Conservation (phyloP, 23 red algal genomes). For the Gracilariopsis chorda region DNA sequence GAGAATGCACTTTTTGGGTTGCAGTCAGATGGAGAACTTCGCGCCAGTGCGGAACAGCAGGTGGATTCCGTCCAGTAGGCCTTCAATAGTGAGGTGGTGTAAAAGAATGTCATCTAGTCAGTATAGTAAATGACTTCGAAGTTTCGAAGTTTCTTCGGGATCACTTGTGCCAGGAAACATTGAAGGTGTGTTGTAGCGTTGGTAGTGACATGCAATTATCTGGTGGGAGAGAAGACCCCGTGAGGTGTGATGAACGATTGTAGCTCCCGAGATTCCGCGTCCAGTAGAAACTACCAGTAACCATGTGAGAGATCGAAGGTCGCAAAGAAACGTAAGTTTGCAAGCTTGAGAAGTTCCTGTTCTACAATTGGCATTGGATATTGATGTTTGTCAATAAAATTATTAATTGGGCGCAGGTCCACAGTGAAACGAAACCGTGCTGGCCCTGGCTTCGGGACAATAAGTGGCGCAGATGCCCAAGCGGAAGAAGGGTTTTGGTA, state of each 20-base stretch:
- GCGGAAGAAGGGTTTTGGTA: not conserved
- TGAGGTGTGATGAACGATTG: not conserved
- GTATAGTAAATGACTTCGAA: not conserved
- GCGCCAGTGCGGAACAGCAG: too few relatives aligned
- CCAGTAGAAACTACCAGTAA: not conserved
- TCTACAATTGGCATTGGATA: not conserved
- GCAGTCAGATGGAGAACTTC: too few relatives aligned
- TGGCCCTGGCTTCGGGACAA: constrained; percentile 7
- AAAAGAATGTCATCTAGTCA: not conserved
- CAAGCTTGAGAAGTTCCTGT: not conserved
- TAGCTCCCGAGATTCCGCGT: not conserved
- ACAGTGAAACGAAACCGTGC: constrained; percentile 9
- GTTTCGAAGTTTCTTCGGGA: not conserved
- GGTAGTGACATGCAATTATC: not conserved
- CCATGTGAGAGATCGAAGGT: not conserved
- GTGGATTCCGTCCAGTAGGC: not conserved
- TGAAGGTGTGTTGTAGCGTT: not conserved
- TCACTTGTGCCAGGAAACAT: not conserved
- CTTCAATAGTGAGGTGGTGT: not conserved
- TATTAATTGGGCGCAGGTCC: not conserved
- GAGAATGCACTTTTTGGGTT: not conserved
- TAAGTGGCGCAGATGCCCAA: constrained; percentile 2
- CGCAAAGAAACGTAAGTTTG: not conserved
- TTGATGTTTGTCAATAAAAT: not conserved
- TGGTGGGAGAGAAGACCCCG: not conserved